Conservation (phyloP, 139 green algal genomes). For the Desmodesmus armatus region DNA sequence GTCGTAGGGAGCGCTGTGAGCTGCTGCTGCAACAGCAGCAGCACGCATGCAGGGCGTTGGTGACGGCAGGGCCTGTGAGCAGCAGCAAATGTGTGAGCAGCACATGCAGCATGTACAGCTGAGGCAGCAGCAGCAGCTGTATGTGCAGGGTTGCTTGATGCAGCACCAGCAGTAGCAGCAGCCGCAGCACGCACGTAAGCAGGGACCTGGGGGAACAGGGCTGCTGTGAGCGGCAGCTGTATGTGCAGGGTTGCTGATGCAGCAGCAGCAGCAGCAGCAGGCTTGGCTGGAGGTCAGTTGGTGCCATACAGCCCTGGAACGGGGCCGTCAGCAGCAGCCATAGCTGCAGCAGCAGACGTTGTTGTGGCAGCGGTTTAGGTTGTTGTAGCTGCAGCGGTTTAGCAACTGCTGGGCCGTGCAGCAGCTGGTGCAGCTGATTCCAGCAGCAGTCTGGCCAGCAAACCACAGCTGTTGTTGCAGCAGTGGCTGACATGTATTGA, state of each 20-base stretch:
- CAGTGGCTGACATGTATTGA: background rate
- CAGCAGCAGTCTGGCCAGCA: too few species aligned
- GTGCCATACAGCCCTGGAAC: background rate
- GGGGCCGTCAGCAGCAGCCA: background rate
- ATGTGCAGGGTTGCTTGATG: background rate
- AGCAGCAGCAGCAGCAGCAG: background rate
- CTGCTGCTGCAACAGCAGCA: too few species aligned
- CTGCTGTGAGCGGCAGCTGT: background rate
- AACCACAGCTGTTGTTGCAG: too few species aligned
- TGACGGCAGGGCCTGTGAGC: conserved; percentile 92
- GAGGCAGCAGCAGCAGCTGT: too few species aligned
- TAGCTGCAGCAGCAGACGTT: background rate
- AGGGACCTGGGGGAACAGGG: background rate
- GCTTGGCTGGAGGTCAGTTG: background rate
- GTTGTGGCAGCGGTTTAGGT: background rate
- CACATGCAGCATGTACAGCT: background rate
- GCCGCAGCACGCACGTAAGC: background rate
- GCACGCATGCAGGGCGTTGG: conserved; percentile 89
- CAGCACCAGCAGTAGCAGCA: background rate
- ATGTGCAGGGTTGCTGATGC: background rate
- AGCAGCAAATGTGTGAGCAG: too few species aligned
- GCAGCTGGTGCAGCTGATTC: background rate
- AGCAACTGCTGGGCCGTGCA: background rate
- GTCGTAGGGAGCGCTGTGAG: background rate
- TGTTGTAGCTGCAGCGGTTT: background rate